Base-by-base conservation (phyloP, 2,329 filamentous ascomycete genomes). In the Pseudogymnoascus pannorum region DNA sequence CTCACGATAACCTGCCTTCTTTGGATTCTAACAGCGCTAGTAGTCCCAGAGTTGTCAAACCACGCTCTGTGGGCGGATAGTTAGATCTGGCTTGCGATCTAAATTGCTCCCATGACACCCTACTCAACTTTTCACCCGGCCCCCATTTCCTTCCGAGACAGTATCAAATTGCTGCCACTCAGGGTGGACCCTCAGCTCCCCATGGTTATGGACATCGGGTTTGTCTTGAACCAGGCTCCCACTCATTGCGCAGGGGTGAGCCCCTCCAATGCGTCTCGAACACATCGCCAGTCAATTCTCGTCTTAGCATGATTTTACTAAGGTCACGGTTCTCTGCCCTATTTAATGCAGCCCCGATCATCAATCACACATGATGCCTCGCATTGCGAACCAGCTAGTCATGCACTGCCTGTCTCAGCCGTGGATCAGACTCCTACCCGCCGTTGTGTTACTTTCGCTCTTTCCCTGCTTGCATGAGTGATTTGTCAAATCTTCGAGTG, bases 401-500 rank as follows among this genome's bases (percentile, higher is more conserved):
- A 54, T 54, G 48, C 48, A 54, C 26, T 18, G n/a, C 48, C 16
- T 54, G 48, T 54, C 48, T 54, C 48, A 54, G 9, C n/a, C 16
- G n/a, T 5, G 48, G n/a, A 54, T 54, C 48, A 31, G 48, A 54
- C 26, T 31, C 48, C 48, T 29, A 18, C 24, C 48, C 48, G 48
- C 26, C 26, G 48, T 54, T 29, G 48, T 54, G 48, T 31, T 18
- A 54, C 48, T 11, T n/a, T 54, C 48, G 9, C 48, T 54, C 26
- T 54, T 54, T 54, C 24, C 26, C 26, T 54, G 24, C 48, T 54
- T 54, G n/a, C 48, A 20, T 54, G 48, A 29, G 26, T 31, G 48
- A 54, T 54, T 54, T 54, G 48, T 54, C 48, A 54, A 44, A 31
- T 54, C 48, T 31, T 54, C 48, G 48, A 31, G 26, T 54, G 24